Evolutionary conservation across 2,329 filamentous ascomycete genomes (phyloP), one percentile per base, ranked within the genome.

Genomic region (Colletotrichum magnum): DNA sequence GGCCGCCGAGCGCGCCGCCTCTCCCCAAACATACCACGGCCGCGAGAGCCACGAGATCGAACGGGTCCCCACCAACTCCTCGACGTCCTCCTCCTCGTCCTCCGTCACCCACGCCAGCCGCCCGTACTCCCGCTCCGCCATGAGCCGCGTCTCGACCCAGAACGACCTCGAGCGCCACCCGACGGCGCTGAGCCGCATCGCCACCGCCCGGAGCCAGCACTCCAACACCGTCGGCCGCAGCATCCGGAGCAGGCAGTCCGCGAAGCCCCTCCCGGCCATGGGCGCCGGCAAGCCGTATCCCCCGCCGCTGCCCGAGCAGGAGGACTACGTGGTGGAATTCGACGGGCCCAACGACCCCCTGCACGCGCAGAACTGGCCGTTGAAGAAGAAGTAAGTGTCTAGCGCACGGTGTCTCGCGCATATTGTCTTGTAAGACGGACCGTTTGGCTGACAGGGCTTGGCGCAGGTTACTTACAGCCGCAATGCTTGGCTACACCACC

Each of bases 311-410:
- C 92, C 92, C 2, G 88, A 90, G 15, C 85, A 87, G 73, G 93
- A 95, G 74, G 89, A 93, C 72, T 95, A 95, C 76, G 92, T 94
- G 0, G 93, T 95, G 51, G 93, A 94, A 79, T 97, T 97, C 76
- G 92, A 95, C 73, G 94, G 94, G 0, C 91, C 90, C 1, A 87
- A 94, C 72, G 94, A 97, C 75, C 94, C 94, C 2, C 77, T 95
- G 69, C 94, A 97, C 79, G 92, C 94, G 1, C 93, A 95, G 81
- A 97, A 97, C 78, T 97, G 94, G 94, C 87, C 92, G 0, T 76
- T 93, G 62, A 88, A 83, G 77, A 95, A 93, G 84, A 97, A 97
- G 89, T 89, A 79, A 76, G 86, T 84, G 21, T 24, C 21, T 24
- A 24, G 21, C 21, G 21, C 21, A 24, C 21, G 21, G 21, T 3